Evolutionary conservation across 164 flowering plant genomes (phyloP).

Genomic region (Taxillus chinensis): DNA sequence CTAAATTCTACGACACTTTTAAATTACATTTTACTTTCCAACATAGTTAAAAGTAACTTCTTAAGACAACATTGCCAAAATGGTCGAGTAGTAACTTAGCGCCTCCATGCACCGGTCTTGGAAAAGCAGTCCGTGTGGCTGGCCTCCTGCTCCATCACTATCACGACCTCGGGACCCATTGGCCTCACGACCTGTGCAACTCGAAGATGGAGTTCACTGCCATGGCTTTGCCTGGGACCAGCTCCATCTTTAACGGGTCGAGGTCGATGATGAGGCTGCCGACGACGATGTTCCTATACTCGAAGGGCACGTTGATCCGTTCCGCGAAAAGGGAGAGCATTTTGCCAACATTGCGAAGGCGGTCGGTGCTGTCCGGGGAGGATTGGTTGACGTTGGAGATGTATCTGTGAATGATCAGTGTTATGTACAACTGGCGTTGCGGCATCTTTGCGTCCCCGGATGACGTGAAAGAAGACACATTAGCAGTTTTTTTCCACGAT

Average conservation of each 20-base stretch:
- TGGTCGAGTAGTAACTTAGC: slow-evolving; percentile 22
- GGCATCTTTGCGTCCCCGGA: too few species aligned
- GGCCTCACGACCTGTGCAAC: slow-evolving; percentile 17
- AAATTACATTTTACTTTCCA: too few species aligned
- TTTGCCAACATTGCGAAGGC: slow-evolving; percentile 24
- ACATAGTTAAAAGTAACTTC: too few species aligned
- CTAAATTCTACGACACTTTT: too few species aligned
- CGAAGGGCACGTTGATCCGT: slow-evolving; percentile 17
- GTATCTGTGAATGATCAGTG: too few species aligned
- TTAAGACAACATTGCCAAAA: too few species aligned
- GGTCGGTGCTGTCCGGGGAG: slow-evolving; percentile 21
- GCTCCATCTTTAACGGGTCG: slow-evolving; percentile 10
- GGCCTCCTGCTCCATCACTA: slow-evolving; percentile 23
- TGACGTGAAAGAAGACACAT: too few species aligned
- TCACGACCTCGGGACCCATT: slow-evolving; percentile 20
- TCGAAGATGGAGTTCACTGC: slow-evolving; percentile 28
- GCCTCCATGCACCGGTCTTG: slow-evolving; percentile 26
- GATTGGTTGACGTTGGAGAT: slow-evolving; percentile 26
- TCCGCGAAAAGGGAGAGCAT: slow-evolving; percentile 21
- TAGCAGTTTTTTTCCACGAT: too few species aligned
- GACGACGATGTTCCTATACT: slow-evolving; percentile 16
- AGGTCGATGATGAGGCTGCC: slow-evolving; percentile 18
- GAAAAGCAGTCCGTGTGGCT: slow-evolving; percentile 18
- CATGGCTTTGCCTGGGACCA: slow-evolving; percentile 11
- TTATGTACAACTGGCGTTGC: too few species aligned